Base-by-base conservation (phyloP, 2,329 filamentous ascomycete species). In the Bretziella fagacearum region DNA sequence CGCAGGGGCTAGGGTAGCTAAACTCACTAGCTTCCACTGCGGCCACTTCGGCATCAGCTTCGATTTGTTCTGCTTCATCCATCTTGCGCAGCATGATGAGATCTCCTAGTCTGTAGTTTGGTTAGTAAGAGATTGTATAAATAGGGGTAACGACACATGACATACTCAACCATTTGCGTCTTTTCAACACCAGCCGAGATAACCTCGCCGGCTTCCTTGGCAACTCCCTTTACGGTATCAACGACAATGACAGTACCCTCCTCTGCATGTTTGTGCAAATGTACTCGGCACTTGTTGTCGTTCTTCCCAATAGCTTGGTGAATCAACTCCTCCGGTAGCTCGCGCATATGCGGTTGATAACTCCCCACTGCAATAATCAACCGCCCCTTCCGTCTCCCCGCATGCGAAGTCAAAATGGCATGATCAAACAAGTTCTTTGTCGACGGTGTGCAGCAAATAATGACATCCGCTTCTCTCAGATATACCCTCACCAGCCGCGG, bases 381-480 rank as follows among this genome's bases (percentile, higher is more conserved):
- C 22, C 82, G 63, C 2, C 81, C 80, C 58, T 83, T 84, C 53
- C 71, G 74, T 25, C 80, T 63, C 0, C 77, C 81, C 54, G 83
- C 79, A 5, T 73, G 69, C 48, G 71, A 81, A 0, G 83, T 93
- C 44, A 95, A 67, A 51, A 83, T 77, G 8, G 70, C 60, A 7
- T 66, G 68, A 44, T 87, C 81, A 57, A 95, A 96, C 1, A 95
- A 65, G 1, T 83, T 81, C 27, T 72, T 66, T 0, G 69, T 72
- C 1, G 78, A 81, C 0, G 87, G 84, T 1, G 86, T 94, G 54
- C 84, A 93, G 63, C 84, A 89, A 63, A 93, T 91, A 30, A 96
- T 81, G 7, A 83, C 80, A 55, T 91, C 84, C 0, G 83, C 75
- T 6, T 73, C 74, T 30, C 76, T 67, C 44, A 95, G 67, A 43